A percentile compares a stretch with the other conserved stretches of the same genome.
Evolutionary conservation across 768 basidiomycete genomes (phyloP).

Genomic region (Pulveroboletus sp.): DNA sequence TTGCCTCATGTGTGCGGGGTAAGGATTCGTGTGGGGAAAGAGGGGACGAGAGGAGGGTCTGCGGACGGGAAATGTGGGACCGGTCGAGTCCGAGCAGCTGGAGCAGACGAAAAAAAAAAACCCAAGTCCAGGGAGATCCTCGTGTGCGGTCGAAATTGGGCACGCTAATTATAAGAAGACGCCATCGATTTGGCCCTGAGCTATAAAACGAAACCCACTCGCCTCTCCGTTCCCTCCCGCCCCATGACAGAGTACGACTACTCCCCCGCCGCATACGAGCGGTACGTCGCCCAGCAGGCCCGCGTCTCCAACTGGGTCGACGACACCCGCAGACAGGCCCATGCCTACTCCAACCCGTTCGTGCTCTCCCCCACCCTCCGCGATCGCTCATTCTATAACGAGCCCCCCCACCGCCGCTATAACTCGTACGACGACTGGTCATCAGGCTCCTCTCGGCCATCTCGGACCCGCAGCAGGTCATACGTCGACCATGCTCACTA

Average conservation of each 20-base stretch:
- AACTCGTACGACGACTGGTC: slow-evolving; percentile 17
- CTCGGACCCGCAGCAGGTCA: slow-evolving; percentile 21
- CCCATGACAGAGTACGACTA: slow-evolving; percentile 60
- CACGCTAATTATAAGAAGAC: background rate
- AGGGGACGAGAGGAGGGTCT: slow-evolving; percentile 3
- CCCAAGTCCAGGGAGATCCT: background rate
- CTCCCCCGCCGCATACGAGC: slow-evolving; percentile 50
- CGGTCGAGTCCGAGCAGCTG: background rate
- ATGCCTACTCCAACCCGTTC: slow-evolving; percentile 27
- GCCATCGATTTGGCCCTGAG: background rate
- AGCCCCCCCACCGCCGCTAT: background rate
- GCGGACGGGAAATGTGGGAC: background rate
- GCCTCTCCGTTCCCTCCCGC: slow-evolving; percentile 6
- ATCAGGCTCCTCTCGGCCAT: slow-evolving; percentile 19
- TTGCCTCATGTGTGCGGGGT: slow-evolving; percentile 24
- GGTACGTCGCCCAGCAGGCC: slow-evolving; percentile 41
- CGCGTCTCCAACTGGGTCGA: slow-evolving; percentile 49
- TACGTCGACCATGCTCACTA: slow-evolving; percentile 19
- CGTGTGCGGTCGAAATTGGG: background rate
- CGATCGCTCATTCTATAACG: slow-evolving; percentile 29
- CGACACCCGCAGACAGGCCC: slow-evolving; percentile 33
- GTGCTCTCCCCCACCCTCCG: slow-evolving; percentile 26
- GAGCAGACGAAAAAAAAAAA: too few relatives aligned
- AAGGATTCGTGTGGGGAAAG: slow-evolving; percentile 21
- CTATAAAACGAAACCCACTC: background rate